phyloP scores from a whole-genome alignment of 352 stramenopile genomes.

The Phytophthora aleatoria region DNA sequence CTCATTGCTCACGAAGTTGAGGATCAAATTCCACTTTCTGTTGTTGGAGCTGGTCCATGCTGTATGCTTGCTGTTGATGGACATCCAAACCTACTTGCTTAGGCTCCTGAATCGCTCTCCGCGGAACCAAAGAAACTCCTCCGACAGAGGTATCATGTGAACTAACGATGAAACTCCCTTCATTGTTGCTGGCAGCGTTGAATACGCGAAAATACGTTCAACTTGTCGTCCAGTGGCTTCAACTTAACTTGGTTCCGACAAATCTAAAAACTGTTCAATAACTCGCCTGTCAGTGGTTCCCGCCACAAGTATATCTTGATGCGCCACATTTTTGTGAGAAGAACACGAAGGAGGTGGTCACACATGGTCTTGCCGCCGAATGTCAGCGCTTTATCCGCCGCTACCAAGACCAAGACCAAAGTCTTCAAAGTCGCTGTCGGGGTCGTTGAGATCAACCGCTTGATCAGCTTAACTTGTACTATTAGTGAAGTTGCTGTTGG shows the following conservation, averaged over 20 bases:
- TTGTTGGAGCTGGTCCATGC: not conserved
- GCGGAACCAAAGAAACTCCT: not conserved
- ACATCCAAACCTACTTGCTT: not conserved
- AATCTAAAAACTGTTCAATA: not conserved
- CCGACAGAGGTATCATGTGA: not conserved
- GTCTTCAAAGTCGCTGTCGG: not conserved
- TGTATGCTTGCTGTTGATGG: not conserved
- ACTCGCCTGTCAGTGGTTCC: not conserved
- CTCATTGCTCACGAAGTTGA: not conserved
- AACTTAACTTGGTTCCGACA: not conserved
- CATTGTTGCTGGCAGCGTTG: not conserved
- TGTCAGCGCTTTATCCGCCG: not conserved
- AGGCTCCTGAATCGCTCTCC: not conserved
- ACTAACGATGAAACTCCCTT: not conserved
- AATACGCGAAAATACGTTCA: not conserved
- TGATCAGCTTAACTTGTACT: not conserved
- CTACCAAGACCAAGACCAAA: slow-evolving; percentile 3
- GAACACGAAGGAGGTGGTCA: not conserved
- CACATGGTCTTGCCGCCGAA: not conserved
- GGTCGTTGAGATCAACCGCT: not conserved
- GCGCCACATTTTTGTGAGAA: slow-evolving; percentile 1
- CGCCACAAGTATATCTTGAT: not conserved
- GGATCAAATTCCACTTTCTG: not conserved
- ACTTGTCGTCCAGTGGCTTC: not conserved
- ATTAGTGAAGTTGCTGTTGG: not conserved